phyloP scores from a whole-genome alignment of 2,329 filamentous ascomycete genomes.

The Cordyceps fumosorosea region DNA sequence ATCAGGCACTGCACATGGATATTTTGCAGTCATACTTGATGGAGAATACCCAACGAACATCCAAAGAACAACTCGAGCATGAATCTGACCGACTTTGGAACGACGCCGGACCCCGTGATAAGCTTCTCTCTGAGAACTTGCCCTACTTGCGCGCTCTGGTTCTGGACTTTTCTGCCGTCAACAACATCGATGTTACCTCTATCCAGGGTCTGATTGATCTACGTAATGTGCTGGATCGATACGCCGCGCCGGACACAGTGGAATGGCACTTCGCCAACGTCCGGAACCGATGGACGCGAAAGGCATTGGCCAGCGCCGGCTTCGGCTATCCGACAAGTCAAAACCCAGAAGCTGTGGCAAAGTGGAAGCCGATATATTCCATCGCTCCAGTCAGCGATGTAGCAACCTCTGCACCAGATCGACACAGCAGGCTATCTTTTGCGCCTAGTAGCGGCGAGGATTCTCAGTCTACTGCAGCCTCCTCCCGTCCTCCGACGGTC shows the following conservation, averaged over 20 bases:
- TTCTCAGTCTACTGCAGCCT: background rate
- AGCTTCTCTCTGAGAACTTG: constrained; percentile 22
- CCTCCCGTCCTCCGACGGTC: background rate
- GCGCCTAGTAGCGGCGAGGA: background rate
- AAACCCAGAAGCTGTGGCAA: constrained; percentile 21
- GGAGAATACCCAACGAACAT: constrained; percentile 33
- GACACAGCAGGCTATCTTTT: background rate
- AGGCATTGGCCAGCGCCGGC: constrained; percentile 48
- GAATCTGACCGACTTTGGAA: constrained; percentile 48
- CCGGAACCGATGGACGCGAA: constrained; percentile 49
- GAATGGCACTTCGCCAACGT: constrained; percentile 51
- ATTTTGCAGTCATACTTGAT: constrained; percentile 33
- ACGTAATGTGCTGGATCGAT: constrained; percentile 46
- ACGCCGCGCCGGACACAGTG: constrained; percentile 40
- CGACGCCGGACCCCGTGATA: constrained; percentile 35
- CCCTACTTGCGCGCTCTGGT: constrained; percentile 48
- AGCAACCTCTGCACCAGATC: background rate
- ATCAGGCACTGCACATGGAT: constrained; percentile 42
- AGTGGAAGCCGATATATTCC: constrained; percentile 29
- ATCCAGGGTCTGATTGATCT: constrained; percentile 51
- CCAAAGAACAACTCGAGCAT: constrained; percentile 30
- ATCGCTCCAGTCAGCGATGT: constrained; percentile 22
- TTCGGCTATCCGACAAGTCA: constrained; percentile 41
- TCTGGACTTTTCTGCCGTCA: constrained; percentile 51
- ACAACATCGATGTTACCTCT: constrained; percentile 51